These are phyloP conservation scores for Aspergillus chevalieri DNA, from an alignment of 2,329 filamentous ascomycete species.

Conservation along the genomic window DNA sequence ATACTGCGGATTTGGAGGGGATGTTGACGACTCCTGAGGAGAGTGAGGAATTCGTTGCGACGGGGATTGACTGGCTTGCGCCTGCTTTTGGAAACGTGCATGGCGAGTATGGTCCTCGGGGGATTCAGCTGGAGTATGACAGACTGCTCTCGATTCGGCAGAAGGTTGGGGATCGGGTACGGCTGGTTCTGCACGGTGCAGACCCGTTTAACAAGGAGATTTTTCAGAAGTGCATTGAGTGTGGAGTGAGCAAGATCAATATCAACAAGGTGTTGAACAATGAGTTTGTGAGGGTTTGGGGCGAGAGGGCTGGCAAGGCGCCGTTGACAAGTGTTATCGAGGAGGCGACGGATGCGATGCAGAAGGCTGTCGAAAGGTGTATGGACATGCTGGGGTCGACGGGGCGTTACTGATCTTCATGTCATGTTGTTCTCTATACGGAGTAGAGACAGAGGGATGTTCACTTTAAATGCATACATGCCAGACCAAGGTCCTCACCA, in stretches of 20 bases:
- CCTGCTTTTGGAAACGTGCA: conserved; percentile 73
- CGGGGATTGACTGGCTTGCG: conserved; percentile 67
- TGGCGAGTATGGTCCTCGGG: conserved; percentile 63
- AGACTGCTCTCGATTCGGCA: conserved; percentile 45
- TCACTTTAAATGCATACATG: too few relatives aligned
- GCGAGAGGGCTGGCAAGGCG: conserved; percentile 45
- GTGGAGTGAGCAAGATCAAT: conserved; percentile 53
- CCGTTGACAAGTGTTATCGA: conserved; percentile 51
- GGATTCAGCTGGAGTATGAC: conserved; percentile 58
- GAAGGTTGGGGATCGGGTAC: conserved; percentile 44
- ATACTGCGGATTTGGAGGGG: conserved; percentile 58
- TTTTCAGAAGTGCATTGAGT: conserved; percentile 49
- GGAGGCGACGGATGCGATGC: conserved; percentile 50
- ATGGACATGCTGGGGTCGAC: conserved; percentile 47
- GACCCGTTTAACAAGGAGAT: conserved; percentile 53
- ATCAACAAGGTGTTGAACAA: conserved; percentile 55
- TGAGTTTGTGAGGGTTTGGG: conserved; percentile 44
- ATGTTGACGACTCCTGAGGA: conserved; percentile 63
- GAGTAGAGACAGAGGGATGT: background rate
- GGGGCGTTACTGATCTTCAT: conserved; percentile 24
- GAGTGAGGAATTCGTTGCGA: conserved; percentile 63
- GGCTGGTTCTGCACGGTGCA: conserved; percentile 53
- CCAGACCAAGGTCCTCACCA: too few relatives aligned
- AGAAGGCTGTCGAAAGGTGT: conserved; percentile 50
- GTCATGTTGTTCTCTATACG: background rate